Evolutionary conservation across 2,329 filamentous ascomycete genomes (phyloP).

Genomic region (Trichoderma brevicompactum): DNA sequence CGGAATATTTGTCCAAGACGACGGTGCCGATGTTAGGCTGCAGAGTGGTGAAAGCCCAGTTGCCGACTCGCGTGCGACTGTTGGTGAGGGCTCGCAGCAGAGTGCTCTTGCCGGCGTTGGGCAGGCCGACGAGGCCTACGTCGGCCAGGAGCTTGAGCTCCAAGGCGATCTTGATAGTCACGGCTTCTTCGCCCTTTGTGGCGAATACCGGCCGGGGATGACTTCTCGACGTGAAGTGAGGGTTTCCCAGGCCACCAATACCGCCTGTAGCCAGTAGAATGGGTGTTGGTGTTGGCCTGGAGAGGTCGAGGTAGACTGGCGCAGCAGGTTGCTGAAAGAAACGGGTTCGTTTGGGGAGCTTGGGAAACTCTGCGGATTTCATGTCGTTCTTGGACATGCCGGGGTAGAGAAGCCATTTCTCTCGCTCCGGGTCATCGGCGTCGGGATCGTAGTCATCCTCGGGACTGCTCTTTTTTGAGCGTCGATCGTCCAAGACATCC

Average conservation of each 20-base stretch:
- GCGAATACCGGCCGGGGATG: constrained; percentile 81
- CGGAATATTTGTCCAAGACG: constrained; percentile 83
- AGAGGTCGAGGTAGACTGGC: constrained; percentile 75
- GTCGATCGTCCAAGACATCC: constrained; percentile 16
- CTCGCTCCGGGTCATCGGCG: constrained; percentile 54
- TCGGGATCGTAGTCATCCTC: constrained; percentile 47
- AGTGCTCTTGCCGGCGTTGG: constrained; percentile 96
- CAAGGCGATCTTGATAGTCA: constrained; percentile 79
- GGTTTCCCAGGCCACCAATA: constrained; percentile 88
- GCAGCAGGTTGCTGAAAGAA: constrained; percentile 69
- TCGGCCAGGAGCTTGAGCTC: constrained; percentile 96
- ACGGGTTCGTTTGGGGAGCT: constrained; percentile 56
- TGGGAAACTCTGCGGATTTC: constrained; percentile 55
- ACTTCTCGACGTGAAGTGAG: constrained; percentile 83
- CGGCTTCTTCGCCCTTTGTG: constrained; percentile 79
- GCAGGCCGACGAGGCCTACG: constrained; percentile 89
- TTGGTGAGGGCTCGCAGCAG: constrained; percentile 85
- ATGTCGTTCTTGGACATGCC: constrained; percentile 74
- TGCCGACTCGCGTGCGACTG: constrained; percentile 84
- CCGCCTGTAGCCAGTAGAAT: constrained; percentile 86
- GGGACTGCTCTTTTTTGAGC: constrained; percentile 13
- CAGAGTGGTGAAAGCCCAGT: constrained; percentile 96
- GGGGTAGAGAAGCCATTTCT: constrained; percentile 87
- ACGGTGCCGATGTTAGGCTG: constrained; percentile 96
- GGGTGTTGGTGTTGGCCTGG: constrained; percentile 77